phyloP scores from a whole-genome alignment of 495 filamentous ascomycete species.

The Acidiella bohemica region DNA sequence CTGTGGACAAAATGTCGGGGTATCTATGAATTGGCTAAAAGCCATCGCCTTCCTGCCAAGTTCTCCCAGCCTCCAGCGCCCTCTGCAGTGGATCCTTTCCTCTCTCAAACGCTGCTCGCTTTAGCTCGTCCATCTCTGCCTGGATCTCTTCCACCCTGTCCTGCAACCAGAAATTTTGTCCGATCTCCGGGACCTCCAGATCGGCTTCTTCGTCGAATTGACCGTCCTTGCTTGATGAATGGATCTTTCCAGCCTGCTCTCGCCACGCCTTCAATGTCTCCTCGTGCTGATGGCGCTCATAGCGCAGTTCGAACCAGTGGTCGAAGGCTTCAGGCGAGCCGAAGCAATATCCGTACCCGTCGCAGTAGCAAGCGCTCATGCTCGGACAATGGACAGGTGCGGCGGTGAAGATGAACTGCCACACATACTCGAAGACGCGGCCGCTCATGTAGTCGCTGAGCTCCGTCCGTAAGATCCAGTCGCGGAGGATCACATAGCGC shows the following conservation, averaged over 20 bases:
- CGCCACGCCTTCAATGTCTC: conserved; percentile 38
- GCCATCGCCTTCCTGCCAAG: conserved; percentile 42
- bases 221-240: conserved; percentile 19
- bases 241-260: conserved; percentile 25
- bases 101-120: conserved; percentile 35
- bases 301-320: conserved; percentile 33
- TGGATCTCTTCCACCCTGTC: conserved; percentile 28
- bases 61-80: conserved; percentile 39
- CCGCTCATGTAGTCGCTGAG: conserved; percentile 54
- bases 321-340: conserved; percentile 43
- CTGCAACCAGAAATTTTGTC: conserved; percentile 26
- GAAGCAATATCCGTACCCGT: conserved; percentile 68
- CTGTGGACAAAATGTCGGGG: background rate
- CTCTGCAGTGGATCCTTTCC: conserved; percentile 40
- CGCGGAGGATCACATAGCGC: conserved; percentile 49
- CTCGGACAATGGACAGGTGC: conserved; percentile 45
- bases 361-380: conserved; percentile 61
- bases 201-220: conserved; percentile 28
- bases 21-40: conserved; percentile 22
- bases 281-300: conserved; percentile 32
- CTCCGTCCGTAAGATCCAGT: conserved; percentile 54
- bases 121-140: conserved; percentile 28
- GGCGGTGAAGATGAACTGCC: conserved; percentile 54
- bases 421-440: conserved; percentile 63
- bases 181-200: conserved; percentile 30